A percentile compares a stretch with the other conserved stretches of the same genome.
These are phyloP conservation scores for Tulasnella sp. DNA, from an alignment of 768 basidiomycete genomes.

Conservation along the genomic window DNA sequence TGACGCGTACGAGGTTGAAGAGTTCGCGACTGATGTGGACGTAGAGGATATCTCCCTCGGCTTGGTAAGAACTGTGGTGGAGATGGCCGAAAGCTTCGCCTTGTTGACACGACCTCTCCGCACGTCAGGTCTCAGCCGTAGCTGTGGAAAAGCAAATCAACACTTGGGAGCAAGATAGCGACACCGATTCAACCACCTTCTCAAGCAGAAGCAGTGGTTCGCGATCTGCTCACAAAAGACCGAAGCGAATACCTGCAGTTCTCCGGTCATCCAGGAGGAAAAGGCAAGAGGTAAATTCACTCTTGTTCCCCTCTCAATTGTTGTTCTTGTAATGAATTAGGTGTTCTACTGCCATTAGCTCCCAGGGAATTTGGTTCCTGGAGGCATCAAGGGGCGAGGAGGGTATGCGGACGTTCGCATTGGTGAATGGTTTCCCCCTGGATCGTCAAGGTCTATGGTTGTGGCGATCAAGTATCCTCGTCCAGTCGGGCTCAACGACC, in stretches of 20 bases:
- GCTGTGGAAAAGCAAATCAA: background rate
- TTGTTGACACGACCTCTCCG: background rate
- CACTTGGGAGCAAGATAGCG: background rate
- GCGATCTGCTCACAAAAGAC: background rate
- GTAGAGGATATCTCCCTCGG: background rate
- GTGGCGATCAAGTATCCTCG: slow-evolving; percentile 6
- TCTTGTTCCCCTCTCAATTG: background rate
- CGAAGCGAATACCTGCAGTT: background rate
- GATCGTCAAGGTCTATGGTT: background rate
- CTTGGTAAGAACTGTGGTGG: background rate
- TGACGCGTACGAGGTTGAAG: background rate
- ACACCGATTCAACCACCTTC: background rate
- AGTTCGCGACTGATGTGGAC: background rate
- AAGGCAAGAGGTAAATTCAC: background rate
- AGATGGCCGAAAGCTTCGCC: background rate
- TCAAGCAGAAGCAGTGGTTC: background rate
- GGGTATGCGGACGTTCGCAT: background rate
- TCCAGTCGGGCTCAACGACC: background rate
- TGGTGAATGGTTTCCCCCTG: background rate
- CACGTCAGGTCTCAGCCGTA: background rate
- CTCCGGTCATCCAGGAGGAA: background rate
- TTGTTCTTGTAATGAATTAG: background rate
- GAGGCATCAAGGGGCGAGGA: background rate
- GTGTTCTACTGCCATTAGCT: background rate
- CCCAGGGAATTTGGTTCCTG: background rate